Conservation (phyloP, 2,329 filamentous ascomycete species). For the Phyllosticta citriasiana region DNA sequence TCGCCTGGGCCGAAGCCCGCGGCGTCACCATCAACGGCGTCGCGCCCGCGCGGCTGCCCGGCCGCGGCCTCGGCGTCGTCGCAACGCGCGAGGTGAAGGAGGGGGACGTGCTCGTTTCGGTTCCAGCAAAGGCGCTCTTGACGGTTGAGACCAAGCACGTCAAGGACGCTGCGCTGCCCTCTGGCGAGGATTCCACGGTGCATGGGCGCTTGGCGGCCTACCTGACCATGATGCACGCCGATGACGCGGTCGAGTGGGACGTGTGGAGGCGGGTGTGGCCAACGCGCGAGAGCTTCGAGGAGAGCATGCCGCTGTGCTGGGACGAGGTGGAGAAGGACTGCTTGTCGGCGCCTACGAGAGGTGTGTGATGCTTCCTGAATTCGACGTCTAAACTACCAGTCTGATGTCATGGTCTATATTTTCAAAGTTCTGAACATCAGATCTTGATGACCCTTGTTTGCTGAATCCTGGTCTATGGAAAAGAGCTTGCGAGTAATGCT, state of each 20-base stretch:
- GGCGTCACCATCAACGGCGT: slow-evolving; percentile 62
- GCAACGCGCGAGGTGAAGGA: slow-evolving; percentile 55
- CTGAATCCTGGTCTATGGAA: not conserved
- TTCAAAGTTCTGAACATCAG: not conserved
- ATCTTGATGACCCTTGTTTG: not conserved
- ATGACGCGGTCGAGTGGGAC: slow-evolving; percentile 11
- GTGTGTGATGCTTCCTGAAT: slow-evolving; percentile 11
- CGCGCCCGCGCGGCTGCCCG: slow-evolving; percentile 55
- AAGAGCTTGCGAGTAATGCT: not conserved
- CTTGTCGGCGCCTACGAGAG: slow-evolving; percentile 28
- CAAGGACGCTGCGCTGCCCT: slow-evolving; percentile 36
- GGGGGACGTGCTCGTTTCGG: slow-evolving; percentile 52
- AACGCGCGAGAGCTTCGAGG: slow-evolving; percentile 46
- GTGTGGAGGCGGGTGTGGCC: slow-evolving; percentile 63
- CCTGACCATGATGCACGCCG: slow-evolving; percentile 40
- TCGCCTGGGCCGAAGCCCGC: slow-evolving; percentile 55
- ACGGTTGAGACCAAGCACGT: slow-evolving; percentile 50
- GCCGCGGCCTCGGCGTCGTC: slow-evolving; percentile 68
- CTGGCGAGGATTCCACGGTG: slow-evolving; percentile 42
- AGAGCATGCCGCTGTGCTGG: slow-evolving; percentile 50
- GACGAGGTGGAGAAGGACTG: slow-evolving; percentile 29
- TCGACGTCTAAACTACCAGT: not conserved
- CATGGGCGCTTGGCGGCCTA: slow-evolving; percentile 66
- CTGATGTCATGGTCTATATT: not conserved
- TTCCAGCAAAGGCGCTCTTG: slow-evolving; percentile 55